Conservation (phyloP, 306 rosid genomes). For the Fagus sylvatica region DNA sequence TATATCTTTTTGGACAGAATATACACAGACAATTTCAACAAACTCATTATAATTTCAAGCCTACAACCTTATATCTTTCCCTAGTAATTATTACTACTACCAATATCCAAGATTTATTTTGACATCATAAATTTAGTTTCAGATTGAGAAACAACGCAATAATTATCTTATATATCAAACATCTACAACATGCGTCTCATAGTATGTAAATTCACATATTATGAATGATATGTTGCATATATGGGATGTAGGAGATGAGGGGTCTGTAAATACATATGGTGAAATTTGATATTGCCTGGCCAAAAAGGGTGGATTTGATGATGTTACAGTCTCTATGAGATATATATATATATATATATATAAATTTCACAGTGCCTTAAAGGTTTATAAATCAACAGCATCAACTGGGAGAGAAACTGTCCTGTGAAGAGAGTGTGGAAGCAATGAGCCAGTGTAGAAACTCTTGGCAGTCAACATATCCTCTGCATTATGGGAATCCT, state of each 20-base stretch:
- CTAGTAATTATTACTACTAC: background rate
- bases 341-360: constrained; percentile 38
- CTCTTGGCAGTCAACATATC: constrained; percentile 34
- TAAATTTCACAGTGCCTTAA: constrained; percentile 40
- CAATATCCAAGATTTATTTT: background rate
- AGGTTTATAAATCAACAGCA: constrained; percentile 61
- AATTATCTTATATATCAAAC: too few relatives aligned
- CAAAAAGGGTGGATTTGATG: constrained; percentile 21
- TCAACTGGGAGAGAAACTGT: constrained; percentile 80
- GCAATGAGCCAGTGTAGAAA: constrained; percentile 41
- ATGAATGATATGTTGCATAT: too few relatives aligned
- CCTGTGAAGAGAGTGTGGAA: constrained; percentile 61
- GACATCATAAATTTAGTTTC: background rate
- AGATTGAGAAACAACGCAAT: too few relatives aligned
- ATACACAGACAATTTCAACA: background rate
- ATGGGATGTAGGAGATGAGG: too few relatives aligned
- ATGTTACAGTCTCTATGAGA: constrained; percentile 31
- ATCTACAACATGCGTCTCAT: too few relatives aligned
- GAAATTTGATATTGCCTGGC: constrained; percentile 9
- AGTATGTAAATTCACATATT: too few relatives aligned
- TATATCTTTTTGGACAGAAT: background rate
- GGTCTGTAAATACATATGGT: background rate
- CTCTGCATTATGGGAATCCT: constrained; percentile 34
- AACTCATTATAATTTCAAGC: background rate
- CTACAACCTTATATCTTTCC: background rate